A percentile compares a stretch with the other conserved stretches of the same genome.
phyloP scores from a whole-genome alignment of 352 stramenopile genomes.

The Globisporangium ultimum region DNA sequence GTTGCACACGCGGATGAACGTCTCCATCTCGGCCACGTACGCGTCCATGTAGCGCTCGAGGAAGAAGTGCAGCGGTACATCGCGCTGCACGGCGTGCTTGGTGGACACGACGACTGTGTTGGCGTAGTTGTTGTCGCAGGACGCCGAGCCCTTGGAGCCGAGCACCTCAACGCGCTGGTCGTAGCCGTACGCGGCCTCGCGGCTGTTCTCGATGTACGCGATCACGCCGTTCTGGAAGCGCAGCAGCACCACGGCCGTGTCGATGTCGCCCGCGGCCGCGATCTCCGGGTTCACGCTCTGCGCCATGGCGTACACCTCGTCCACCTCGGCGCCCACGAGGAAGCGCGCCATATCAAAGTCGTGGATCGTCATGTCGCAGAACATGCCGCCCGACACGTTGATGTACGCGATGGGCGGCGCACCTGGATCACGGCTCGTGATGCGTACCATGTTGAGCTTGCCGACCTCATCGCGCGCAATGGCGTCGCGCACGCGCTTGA shows the following conservation, averaged over 20 bases:
- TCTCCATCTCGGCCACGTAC: constrained; percentile 44
- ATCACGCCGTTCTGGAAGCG: constrained; percentile 89
- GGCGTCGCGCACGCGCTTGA: constrained; percentile 81
- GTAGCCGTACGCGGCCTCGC: constrained; percentile 93
- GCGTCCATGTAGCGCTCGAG: too few relatives aligned
- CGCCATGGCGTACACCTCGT: too few relatives aligned
- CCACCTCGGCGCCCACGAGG: constrained; percentile 41
- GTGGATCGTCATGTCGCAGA: constrained; percentile 96
- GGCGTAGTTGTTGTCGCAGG: constrained; percentile 92
- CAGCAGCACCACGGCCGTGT: constrained; percentile 68
- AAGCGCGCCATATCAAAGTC: constrained; percentile 95
- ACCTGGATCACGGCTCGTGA: constrained; percentile 58
- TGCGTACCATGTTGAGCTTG: constrained; percentile 82
- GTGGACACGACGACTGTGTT: constrained; percentile 80
- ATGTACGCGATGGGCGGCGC: constrained; percentile 46
- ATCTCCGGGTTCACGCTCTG: too few relatives aligned
- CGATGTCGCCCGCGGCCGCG: too few relatives aligned
- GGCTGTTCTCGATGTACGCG: constrained; percentile 94
- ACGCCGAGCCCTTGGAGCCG: constrained; percentile 84
- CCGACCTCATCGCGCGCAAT: constrained; percentile 88
- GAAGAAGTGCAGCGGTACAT: too few relatives aligned
- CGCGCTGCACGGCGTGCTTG: constrained; percentile 6
- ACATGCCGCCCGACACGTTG: constrained; percentile 85
- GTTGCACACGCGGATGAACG: constrained; percentile 60
- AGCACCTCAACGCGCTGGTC: constrained; percentile 89